Percentiles rank a stretch among this genome's conserved stretches.
These are phyloP conservation scores for Carex cristatella DNA, from an alignment of 176 grass and related monocot genomes.

Conservation along the genomic window DNA sequence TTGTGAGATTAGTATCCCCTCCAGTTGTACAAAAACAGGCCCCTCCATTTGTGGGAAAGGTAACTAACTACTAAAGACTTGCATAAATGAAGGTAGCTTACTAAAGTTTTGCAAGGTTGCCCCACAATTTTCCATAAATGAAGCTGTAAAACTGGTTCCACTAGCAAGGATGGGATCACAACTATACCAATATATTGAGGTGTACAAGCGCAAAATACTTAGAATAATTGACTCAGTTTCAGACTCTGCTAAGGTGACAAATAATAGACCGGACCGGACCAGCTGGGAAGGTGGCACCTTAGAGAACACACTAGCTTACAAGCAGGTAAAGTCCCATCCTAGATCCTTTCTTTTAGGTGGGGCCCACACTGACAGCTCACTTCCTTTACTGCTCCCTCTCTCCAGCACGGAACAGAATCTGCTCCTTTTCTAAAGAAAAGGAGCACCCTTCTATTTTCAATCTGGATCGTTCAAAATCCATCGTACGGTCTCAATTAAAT, in stretches of 20 bases:
- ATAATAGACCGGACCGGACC: neutral
- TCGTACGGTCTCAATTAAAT: too few species aligned
- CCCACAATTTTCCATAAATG: slow-evolving; percentile 1
- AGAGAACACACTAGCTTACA: neutral
- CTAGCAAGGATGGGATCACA: neutral
- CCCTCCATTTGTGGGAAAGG: neutral
- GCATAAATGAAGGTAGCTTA: neutral
- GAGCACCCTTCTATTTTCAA: too few species aligned
- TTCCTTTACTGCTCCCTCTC: neutral
- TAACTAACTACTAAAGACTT: neutral
- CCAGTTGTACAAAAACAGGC: neutral
- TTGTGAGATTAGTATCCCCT: neutral
- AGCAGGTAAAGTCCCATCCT: neutral
- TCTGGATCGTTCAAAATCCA: too few species aligned
- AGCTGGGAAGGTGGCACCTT: neutral
- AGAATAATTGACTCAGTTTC: slow-evolving; percentile 1
- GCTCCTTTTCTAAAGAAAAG: too few species aligned
- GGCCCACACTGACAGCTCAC: slow-evolving; percentile 7
- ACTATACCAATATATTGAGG: neutral
- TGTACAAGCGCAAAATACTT: neutral
- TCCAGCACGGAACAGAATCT: neutral
- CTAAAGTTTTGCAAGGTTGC: neutral
- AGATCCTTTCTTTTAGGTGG: slow-evolving; percentile 10
- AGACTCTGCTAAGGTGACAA: neutral
- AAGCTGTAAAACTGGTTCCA: neutral